These are phyloP conservation scores for Ascochyta rabiei DNA, from an alignment of 2,329 filamentous ascomycete species.

Conservation along the genomic window DNA sequence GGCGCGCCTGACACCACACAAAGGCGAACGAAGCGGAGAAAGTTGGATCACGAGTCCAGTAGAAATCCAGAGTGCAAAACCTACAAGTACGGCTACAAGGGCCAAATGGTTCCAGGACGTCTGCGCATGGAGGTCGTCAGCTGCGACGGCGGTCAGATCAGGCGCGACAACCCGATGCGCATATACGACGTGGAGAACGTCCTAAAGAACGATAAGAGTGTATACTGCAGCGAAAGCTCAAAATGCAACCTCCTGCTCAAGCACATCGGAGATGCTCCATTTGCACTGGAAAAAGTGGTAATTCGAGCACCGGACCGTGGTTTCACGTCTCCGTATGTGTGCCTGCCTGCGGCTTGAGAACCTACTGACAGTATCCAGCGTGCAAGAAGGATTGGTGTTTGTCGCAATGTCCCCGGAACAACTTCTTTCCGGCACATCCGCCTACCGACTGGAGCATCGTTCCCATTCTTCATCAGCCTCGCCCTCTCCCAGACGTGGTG, in stretches of 20 bases:
- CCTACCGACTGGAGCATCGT: slow-evolving; percentile 72
- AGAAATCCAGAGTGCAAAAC: slow-evolving; percentile 33
- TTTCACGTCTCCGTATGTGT: slow-evolving; percentile 83
- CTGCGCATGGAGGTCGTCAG: slow-evolving; percentile 86
- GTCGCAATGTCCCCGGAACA: slow-evolving; percentile 85
- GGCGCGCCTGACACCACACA: slow-evolving; percentile 21
- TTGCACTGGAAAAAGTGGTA: slow-evolving; percentile 82
- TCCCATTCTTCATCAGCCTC: slow-evolving; percentile 33
- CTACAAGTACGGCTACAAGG: slow-evolving; percentile 83
- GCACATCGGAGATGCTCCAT: slow-evolving; percentile 80
- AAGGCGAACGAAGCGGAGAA: slow-evolving; percentile 45
- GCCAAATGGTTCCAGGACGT: slow-evolving; percentile 82
- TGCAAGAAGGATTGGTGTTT: slow-evolving; percentile 92
- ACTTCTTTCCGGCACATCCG: slow-evolving; percentile 71
- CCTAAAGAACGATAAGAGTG: slow-evolving; percentile 77
- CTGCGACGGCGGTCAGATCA: slow-evolving; percentile 79
- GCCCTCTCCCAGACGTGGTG: slow-evolving; percentile 33
- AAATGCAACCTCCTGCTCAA: slow-evolving; percentile 85
- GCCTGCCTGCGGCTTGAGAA: slow-evolving; percentile 9
- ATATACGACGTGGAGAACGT: slow-evolving; percentile 70
- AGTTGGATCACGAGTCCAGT: slow-evolving; percentile 46
- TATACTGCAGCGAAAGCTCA: slow-evolving; percentile 89
- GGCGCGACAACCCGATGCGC: slow-evolving; percentile 61
- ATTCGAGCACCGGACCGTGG: slow-evolving; percentile 83
- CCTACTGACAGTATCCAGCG: slow-evolving; percentile 59